Percentiles rank a stretch among this genome's conserved stretches.
Conservation (phyloP, 768 basidiomycete species). For the Boletus vermiculosoides region DNA sequence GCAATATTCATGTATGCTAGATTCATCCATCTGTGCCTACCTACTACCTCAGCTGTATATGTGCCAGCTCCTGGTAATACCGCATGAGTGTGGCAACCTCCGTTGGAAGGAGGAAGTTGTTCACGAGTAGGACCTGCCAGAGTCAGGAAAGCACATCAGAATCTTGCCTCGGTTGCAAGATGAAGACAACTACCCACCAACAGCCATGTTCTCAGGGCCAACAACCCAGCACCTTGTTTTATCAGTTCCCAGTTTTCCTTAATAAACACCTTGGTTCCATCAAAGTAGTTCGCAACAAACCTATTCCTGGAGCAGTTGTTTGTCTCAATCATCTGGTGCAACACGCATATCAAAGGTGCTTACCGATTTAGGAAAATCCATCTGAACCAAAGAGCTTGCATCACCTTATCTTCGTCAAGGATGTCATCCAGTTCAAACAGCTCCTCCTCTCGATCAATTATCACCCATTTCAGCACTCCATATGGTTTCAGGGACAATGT, state of each 20-base stretch:
- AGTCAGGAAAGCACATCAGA: background rate
- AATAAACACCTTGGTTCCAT: constrained; percentile 55
- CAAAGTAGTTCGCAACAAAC: constrained; percentile 56
- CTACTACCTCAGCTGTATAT: constrained; percentile 39
- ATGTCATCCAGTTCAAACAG: constrained; percentile 71
- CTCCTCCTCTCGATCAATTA: constrained; percentile 74
- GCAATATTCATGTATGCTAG: background rate
- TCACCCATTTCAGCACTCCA: constrained; percentile 66
- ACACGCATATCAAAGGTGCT: constrained; percentile 4
- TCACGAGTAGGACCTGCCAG: constrained; percentile 51
- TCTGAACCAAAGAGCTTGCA: constrained; percentile 73
- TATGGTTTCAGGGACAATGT: constrained; percentile 58
- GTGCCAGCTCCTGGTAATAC: constrained; percentile 55
- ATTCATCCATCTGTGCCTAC: background rate
- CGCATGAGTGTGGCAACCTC: constrained; percentile 52
- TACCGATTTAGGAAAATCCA: constrained; percentile 70
- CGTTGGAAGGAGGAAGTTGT: constrained; percentile 49
- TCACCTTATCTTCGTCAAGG: constrained; percentile 73
- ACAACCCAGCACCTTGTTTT: constrained; percentile 65
- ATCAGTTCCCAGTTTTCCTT: constrained; percentile 65
- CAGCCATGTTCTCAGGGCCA: constrained; percentile 59
- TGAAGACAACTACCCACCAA: constrained; percentile 40
- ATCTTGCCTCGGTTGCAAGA: background rate
- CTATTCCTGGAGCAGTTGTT: constrained; percentile 37
- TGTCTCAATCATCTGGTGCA: background rate